Conservation (phyloP, 78 protist genomes). For the Polysphondylium violaceum region DNA sequence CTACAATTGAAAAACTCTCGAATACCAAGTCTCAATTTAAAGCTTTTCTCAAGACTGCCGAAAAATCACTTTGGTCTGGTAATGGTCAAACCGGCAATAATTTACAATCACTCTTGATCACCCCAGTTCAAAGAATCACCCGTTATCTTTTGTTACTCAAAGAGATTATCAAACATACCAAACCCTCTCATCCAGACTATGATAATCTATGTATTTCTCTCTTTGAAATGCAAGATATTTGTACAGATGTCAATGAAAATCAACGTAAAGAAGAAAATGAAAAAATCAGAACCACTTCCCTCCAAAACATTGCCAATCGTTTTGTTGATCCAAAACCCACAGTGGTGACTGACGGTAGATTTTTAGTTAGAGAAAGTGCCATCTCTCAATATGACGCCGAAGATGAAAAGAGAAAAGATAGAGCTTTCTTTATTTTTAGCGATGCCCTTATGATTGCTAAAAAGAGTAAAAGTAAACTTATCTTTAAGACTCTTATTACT, state of each 20-base stretch:
- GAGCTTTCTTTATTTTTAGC: conserved; percentile 37
- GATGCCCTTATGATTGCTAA: conserved; percentile 38
- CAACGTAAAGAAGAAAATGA: conserved; percentile 79
- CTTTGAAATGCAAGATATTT: conserved; percentile 81
- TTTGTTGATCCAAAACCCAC: conserved; percentile 39
- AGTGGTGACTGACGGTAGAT: conserved; percentile 25
- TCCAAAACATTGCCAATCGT: conserved; percentile 47
- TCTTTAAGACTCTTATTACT: conserved; percentile 11
- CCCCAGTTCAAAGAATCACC: conserved; percentile 81
- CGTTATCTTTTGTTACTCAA: conserved; percentile 57
- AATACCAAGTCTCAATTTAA: conserved; percentile 28
- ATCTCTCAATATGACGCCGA: conserved; percentile 43
- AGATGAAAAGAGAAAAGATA: conserved; percentile 47
- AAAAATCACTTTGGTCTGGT: conserved; percentile 64
- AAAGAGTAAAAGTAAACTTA: conserved; percentile 49
- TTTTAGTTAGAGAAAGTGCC: conserved; percentile 24
- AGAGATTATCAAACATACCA: conserved; percentile 69
- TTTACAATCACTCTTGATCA: conserved; percentile 60
- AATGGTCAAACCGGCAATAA: conserved; percentile 66
- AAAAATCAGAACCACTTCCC: conserved; percentile 63
- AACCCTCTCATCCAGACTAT: conserved; percentile 75
- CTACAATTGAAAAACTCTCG: conserved; percentile 33
- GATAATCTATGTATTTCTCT: conserved; percentile 57
- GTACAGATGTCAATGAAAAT: conserved; percentile 80
- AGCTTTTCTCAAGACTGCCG: conserved; percentile 37